phyloP scores from a whole-genome alignment of 176 grass and related monocot species.

The Carex pumila region DNA sequence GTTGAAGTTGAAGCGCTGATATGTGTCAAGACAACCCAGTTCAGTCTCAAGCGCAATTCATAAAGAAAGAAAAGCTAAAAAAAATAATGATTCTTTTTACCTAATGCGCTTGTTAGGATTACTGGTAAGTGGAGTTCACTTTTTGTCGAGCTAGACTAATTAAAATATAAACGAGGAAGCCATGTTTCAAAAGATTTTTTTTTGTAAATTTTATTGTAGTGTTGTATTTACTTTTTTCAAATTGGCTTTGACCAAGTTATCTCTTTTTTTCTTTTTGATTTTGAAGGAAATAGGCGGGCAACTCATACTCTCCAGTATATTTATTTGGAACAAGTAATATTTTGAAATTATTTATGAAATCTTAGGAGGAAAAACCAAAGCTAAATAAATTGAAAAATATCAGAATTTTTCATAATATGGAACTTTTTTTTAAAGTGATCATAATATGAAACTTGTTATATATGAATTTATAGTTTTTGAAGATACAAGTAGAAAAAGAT shows the following conservation, averaged over 20 bases:
- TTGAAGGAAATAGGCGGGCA: conserved; percentile 7
- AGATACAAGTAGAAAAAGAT: too few species aligned
- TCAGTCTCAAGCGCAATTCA: neutral
- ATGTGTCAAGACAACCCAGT: neutral
- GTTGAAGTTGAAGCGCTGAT: neutral
- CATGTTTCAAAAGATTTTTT: conserved; percentile 4
- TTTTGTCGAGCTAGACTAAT: conserved; percentile 8
- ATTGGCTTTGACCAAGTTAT: conserved; percentile 3
- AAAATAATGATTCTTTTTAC: conserved; percentile 10
- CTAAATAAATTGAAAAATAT: neutral
- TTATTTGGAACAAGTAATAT: neutral
- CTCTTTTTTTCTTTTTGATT: neutral
- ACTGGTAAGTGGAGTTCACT: conserved; percentile 14
- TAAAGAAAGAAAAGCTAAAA: neutral
- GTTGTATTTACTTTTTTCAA: neutral
- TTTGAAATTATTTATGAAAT: neutral
- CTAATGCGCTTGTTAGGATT: conserved; percentile 18
- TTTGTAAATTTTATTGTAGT: neutral
- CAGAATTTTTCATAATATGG: too few species aligned
- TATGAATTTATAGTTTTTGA: too few species aligned
- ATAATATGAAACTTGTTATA: too few species aligned
- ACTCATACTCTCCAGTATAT: neutral
- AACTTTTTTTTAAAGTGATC: too few species aligned
- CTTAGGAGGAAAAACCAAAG: neutral
- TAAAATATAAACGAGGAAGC: neutral